These are phyloP conservation scores for Acer yangbiense DNA, from an alignment of 345 rosid species.

Conservation along the genomic window DNA sequence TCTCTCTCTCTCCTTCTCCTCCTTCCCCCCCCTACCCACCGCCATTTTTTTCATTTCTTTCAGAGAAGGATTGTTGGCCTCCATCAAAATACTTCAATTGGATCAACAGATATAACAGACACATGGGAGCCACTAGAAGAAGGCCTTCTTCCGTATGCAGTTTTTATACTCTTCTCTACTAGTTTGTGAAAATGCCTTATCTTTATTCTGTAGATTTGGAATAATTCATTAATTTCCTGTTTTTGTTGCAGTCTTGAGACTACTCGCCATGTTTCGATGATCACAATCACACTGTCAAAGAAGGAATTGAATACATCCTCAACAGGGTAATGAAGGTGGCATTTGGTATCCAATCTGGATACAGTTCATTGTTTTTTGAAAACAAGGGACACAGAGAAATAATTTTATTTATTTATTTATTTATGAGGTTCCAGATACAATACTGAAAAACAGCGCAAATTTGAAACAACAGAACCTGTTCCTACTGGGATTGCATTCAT, in stretches of 20 bases:
- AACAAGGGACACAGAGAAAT: neutral
- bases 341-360: slow-evolving; percentile 5
- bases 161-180: neutral
- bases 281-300: slow-evolving; percentile 35
- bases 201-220: neutral
- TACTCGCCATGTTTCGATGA: slow-evolving; percentile 37
- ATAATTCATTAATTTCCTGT: slow-evolving; percentile 18
- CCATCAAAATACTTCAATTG: slow-evolving; percentile 72
- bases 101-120: slow-evolving; percentile 84
- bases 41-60: neutral
- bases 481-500: neutral
- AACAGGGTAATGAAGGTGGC: slow-evolving; percentile 30
- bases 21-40: too few relatives aligned
- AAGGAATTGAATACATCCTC: slow-evolving; percentile 36
- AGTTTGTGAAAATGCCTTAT: neutral
- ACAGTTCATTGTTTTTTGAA: neutral
- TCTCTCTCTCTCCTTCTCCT: neutral
- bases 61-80: slow-evolving; percentile 90
- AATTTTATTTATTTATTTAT: too few relatives aligned
- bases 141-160: slow-evolving; percentile 76
- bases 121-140: slow-evolving; percentile 88
- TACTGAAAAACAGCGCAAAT: neutral
- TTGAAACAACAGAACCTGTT: neutral
- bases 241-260: slow-evolving; percentile 28
- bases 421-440: neutral